phyloP scores from a whole-genome alignment of 2,329 filamentous ascomycete species.

The Biscogniauxia marginata region DNA sequence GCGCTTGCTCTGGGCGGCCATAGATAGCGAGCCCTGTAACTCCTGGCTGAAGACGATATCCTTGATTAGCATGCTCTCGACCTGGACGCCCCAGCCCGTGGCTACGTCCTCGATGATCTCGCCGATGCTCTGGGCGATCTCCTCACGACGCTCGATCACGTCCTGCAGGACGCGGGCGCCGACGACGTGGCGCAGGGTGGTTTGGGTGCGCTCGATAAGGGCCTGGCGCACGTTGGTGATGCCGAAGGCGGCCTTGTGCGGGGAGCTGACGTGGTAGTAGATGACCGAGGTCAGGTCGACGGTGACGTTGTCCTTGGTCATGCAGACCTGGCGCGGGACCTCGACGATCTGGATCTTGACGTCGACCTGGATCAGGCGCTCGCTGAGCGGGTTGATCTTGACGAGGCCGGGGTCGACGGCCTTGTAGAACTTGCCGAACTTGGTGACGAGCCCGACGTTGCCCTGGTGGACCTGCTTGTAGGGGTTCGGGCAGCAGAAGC shows the following conservation, averaged over 20 bases:
- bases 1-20: constrained; percentile 98
- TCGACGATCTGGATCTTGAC: constrained; percentile 98
- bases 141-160: constrained; percentile 96
- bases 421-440: constrained; percentile 92
- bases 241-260: constrained; percentile 95
- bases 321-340: constrained; percentile 94
- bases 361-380: constrained; percentile 86
- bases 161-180: constrained; percentile 95
- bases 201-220: constrained; percentile 97
- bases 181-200: constrained; percentile 93
- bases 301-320: constrained; percentile 99
- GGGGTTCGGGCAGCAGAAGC: constrained; percentile 88
- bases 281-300: constrained; percentile 93
- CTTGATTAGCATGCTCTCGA: constrained; percentile 99
- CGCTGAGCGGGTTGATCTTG: constrained; percentile 94
- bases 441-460: constrained; percentile 92
- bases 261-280: constrained; percentile 96
- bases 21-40: constrained; percentile 91
- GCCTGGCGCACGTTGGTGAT: constrained; percentile 93
- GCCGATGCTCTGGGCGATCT: constrained; percentile 90
- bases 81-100: constrained; percentile 88
- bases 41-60: constrained; percentile 97
- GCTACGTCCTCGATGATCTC: constrained; percentile 98
- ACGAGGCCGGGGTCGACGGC: constrained; percentile 95
- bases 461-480: constrained; percentile 92